Conservation (phyloP, 78 protist genomes). For the Dictyostelium firmibasis region DNA sequence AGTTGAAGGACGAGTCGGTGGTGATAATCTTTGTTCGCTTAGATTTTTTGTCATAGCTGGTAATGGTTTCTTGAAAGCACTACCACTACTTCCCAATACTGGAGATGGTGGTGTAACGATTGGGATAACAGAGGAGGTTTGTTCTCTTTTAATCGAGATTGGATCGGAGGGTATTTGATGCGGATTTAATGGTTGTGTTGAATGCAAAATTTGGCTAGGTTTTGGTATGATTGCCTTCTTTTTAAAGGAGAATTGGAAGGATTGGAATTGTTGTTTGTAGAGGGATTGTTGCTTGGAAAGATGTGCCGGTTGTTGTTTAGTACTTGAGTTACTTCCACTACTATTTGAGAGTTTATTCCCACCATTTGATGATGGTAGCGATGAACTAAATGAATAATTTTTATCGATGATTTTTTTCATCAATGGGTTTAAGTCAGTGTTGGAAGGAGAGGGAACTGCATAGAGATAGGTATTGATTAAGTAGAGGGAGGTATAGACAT, state of each 20-base stretch:
- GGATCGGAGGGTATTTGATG: neutral
- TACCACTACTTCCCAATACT: neutral
- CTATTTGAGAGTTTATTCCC: neutral
- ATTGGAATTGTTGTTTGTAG: neutral
- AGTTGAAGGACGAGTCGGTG: slow-evolving; percentile 30
- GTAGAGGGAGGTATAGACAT: slow-evolving; percentile 39
- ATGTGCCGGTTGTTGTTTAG: too few relatives aligned
- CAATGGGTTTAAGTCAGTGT: neutral
- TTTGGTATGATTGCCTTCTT: slow-evolving; percentile 2
- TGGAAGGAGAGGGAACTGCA: slow-evolving; percentile 45
- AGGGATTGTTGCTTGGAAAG: neutral
- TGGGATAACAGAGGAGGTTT: neutral
- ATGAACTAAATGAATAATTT: neutral
- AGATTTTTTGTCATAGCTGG: neutral
- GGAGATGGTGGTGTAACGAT: slow-evolving; percentile 24
- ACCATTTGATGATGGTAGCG: neutral
- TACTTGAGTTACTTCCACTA: neutral
- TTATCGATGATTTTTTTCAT: slow-evolving; percentile 19
- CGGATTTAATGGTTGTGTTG: neutral
- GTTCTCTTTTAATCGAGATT: neutral
- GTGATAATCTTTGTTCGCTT: slow-evolving; percentile 6
- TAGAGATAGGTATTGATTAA: slow-evolving; percentile 55
- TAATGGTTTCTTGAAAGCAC: neutral
- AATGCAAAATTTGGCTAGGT: neutral
- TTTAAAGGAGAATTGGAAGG: slow-evolving; percentile 18